Evolutionary conservation across 2,329 filamentous ascomycete genomes (phyloP).

Genomic region (Curvularia eragrostidis): DNA sequence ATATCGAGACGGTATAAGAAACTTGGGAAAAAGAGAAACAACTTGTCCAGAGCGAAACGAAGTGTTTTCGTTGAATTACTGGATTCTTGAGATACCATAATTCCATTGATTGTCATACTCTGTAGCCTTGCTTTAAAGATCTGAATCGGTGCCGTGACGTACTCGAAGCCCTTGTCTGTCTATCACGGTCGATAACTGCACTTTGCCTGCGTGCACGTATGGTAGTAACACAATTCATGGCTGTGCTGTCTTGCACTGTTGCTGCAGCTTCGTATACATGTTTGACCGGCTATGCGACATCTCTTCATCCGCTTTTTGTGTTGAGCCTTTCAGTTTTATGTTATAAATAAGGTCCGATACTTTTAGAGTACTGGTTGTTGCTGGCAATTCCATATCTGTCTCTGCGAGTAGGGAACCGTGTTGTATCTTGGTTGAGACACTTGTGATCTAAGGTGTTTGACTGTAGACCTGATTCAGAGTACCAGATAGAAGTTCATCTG

Average conservation of each 20-base stretch:
- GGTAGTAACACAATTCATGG: not conserved
- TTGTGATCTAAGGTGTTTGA: not conserved
- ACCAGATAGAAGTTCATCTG: not conserved
- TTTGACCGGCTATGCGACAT: not conserved
- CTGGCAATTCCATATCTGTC: not conserved
- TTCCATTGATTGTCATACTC: not conserved
- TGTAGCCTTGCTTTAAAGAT: not conserved
- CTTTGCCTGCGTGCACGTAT: not conserved
- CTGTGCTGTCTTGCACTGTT: not conserved
- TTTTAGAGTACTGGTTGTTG: not conserved
- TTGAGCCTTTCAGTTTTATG: not conserved
- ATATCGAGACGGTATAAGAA: slow-evolving; percentile 46
- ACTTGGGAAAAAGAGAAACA: not conserved
- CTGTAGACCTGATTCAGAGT: not conserved
- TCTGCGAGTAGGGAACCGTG: not conserved
- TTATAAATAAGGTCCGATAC: not conserved
- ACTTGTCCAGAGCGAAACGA: not conserved
- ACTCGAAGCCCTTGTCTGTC: not conserved
- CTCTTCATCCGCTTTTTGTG: not conserved
- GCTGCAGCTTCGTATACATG: not conserved
- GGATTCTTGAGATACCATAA: not conserved
- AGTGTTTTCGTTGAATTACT: not conserved
- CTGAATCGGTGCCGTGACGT: not conserved
- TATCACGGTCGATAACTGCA: not conserved
- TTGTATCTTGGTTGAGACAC: not conserved